Base-by-base conservation (phyloP, 768 basidiomycete species). In the Mycena sanguinolenta region DNA sequence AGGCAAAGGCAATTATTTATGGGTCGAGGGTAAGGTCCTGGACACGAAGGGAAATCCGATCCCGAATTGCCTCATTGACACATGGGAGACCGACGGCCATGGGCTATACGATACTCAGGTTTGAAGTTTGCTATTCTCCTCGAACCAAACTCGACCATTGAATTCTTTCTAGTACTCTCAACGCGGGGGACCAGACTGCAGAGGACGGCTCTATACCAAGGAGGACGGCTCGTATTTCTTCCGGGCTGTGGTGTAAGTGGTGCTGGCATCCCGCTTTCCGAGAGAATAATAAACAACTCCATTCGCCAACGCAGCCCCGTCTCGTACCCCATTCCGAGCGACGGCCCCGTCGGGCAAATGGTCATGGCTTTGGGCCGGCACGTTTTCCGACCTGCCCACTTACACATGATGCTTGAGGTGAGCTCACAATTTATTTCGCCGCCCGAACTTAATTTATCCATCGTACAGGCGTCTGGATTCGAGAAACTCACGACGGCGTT, bases 1-100 rank as follows among this genome's bases (percentile, higher is more conserved):
- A 78, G 95, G 92, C 65, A 95, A 94, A 79, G 95, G 95, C 25
- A 88, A 94, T 13, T 93, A 95, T 77, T 83, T 96, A 87, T 95
- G 86, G 73, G 91, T 96, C 59, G 87, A 94, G 76, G 95, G 95
- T 0, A 86, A 85, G 4, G 86, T 96, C 2, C 75, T 89, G 34
- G 85, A 89, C 74, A 90, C 88, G 1, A 81, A 86, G 38, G 93
- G 94, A 25, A 81, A 84, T n/a, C 90, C 91, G 3, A 85, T 96
- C 61, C 78, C 89, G 7, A 83, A 83, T 59, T 93, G 92, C 0
- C 74, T 86, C 53, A 92, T 95, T 68, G 92, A 95, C 61, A 95
- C 93, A n/a, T 95, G 92, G 93, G 92, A 94, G 78, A 90, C 93
- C 12, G 94, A 95, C 74, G 84, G 84, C 0, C 67, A 85, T 58